These are phyloP conservation scores for Corymbia maculata DNA, from an alignment of 345 rosid species.

Conservation along the genomic window DNA sequence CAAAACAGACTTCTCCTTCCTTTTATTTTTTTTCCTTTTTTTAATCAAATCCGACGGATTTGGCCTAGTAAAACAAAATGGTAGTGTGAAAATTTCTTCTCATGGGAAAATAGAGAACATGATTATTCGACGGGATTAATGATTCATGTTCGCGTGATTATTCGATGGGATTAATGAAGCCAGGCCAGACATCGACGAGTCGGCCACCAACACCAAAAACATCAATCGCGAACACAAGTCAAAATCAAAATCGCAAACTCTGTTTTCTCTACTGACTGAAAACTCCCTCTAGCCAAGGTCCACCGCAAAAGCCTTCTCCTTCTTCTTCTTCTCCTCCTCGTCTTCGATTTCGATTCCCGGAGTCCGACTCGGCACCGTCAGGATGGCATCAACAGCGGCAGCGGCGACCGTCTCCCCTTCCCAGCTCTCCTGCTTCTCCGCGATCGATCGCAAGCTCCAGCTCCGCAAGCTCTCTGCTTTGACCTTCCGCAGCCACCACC, in stretches of 20 bases:
- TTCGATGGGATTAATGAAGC: not conserved
- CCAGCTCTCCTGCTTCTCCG: slow-evolving; percentile 48
- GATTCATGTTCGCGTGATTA: not conserved
- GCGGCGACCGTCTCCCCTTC: slow-evolving; percentile 24
- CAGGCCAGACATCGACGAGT: not conserved
- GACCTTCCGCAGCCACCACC: slow-evolving; percentile 17
- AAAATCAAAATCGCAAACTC: not conserved
- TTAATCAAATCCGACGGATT: not conserved
- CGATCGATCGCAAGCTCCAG: slow-evolving; percentile 38
- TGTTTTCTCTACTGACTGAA: not conserved
- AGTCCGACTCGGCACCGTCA: not conserved
- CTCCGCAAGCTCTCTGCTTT: slow-evolving; percentile 20
- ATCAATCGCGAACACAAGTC: not conserved
- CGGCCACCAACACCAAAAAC: not conserved
- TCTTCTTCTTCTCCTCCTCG: not conserved
- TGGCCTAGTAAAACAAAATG: not conserved
- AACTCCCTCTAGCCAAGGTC: not conserved
- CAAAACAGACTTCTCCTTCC: not conserved
- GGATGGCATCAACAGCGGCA: slow-evolving; percentile 6
- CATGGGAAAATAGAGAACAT: not conserved
- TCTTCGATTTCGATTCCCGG: not conserved
- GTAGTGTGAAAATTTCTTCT: not conserved
- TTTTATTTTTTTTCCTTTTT: not conserved
- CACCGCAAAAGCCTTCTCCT: not conserved
- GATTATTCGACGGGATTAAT: not conserved